Base-by-base conservation (phyloP, 306 rosid genomes). In the Lotus japonicus region DNA sequence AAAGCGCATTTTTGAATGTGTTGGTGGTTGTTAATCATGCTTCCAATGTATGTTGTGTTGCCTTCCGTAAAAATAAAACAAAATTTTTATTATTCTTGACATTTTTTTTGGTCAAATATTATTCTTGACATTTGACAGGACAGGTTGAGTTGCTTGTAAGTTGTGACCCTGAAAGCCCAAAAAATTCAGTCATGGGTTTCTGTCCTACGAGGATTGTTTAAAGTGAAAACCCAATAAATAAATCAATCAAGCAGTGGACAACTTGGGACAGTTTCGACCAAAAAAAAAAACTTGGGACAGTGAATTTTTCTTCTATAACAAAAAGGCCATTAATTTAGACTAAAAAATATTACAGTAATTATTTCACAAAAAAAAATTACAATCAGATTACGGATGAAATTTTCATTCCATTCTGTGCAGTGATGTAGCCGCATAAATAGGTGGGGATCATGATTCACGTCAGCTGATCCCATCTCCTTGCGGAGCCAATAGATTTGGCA, bases 301-400 rank as follows among this genome's bases (percentile, higher is more conserved):
- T 15, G 26, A 77, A 75, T 46, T 56, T 71, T 78, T 71, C 80
- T 63, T 4, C 26, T 4, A 0, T 10, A 23, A 23, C 11, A 83
- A 79, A 62, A 70, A 74, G 75, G 81, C 78, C 75, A 11, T 73
- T 77, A 81, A 89, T 76, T 87, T 71, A 85, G 59, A 82, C 70
- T 65, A 58, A 78, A 75, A 81, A 82, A 84, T 81, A 87, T 81
- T 82, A 89, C 91, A 83, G 83, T 53, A 77, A 81, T 66, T 74
- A 77, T 79, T 53, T 58, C 61, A 64, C 73, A 60, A 63, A 77
- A 82, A 73, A 64, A 71, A 18, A 88, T 73, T 82, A 85, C 92
- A 87, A 85, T 80, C 85, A 83, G 81, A 88, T 80, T 84, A 84
- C 83, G 51, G 71, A 78, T 78, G 85, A 65, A 58, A 19, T 51